phyloP scores from a whole-genome alignment of 768 basidiomycete species.

The Tulasnella sp. region DNA sequence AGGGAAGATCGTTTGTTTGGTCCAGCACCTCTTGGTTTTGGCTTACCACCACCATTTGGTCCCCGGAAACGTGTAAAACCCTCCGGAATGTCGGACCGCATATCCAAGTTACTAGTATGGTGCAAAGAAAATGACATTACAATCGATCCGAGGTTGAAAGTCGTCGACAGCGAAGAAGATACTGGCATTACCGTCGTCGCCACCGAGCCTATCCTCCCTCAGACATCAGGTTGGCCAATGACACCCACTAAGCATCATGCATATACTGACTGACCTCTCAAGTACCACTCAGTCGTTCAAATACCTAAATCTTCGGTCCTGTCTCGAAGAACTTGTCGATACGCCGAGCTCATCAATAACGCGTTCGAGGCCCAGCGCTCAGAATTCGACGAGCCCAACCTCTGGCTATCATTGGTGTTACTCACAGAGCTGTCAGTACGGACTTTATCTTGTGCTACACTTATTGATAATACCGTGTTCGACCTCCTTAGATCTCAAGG shows the following conservation, averaged over 20 bases:
- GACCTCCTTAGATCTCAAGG: conserved; percentile 14
- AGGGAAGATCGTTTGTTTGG: background rate
- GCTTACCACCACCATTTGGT: background rate
- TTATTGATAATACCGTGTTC: background rate
- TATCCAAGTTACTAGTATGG: conserved; percentile 13
- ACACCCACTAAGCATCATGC: background rate
- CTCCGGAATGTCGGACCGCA: background rate
- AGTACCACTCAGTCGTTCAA: conserved; percentile 16
- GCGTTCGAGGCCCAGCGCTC: background rate
- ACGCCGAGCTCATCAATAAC: conserved; percentile 9
- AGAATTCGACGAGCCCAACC: conserved; percentile 12
- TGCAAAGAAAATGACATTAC: conserved; percentile 11
- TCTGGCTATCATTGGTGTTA: conserved; percentile 24
- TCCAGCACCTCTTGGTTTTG: background rate
- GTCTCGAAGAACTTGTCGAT: conserved; percentile 19
- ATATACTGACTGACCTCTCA: background rate
- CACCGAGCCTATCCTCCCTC: background rate
- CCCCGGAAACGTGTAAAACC: background rate
- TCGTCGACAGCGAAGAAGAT: background rate
- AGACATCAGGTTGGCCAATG: background rate
- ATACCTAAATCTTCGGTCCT: conserved; percentile 22
- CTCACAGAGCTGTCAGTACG: conserved; percentile 23
- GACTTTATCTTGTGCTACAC: background rate
- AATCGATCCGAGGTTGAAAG: conserved; percentile 11
- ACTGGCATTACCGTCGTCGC: background rate